phyloP scores from a whole-genome alignment of 2,329 filamentous ascomycete genomes.

The Ophiostoma himal-ulmi region DNA sequence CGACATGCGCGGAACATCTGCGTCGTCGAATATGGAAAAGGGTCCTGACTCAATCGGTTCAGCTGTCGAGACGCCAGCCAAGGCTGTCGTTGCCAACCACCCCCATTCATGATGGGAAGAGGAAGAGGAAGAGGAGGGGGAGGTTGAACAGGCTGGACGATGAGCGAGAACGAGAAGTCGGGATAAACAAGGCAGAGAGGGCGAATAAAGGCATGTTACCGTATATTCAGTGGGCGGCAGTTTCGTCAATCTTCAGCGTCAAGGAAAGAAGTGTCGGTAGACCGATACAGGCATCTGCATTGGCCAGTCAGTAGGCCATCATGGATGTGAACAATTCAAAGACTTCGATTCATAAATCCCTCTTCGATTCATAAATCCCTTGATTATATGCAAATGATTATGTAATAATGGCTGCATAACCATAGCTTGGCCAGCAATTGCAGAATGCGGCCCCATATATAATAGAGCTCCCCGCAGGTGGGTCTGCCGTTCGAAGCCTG shows the following conservation, averaged over 20 bases:
- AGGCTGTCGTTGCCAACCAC: conserved; percentile 19
- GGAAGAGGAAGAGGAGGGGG: neutral
- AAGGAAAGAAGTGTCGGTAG: too few species aligned
- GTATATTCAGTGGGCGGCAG: neutral
- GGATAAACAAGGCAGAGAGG: neutral
- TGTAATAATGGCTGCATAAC: neutral
- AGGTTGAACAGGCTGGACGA: neutral
- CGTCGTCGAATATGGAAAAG: conserved; percentile 16
- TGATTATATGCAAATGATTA: neutral
- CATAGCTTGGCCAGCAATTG: neutral
- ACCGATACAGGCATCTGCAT: neutral
- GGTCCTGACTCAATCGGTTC: neutral
- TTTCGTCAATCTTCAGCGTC: neutral
- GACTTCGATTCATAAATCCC: neutral
- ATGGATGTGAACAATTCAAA: neutral
- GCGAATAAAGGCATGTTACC: neutral
- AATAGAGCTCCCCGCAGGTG: conserved; percentile 8
- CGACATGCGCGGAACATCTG: conserved; percentile 16
- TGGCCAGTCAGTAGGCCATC: neutral
- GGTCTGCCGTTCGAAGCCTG: conserved; percentile 1
- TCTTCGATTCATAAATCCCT: neutral
- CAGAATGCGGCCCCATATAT: neutral
- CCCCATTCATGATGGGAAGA: neutral
- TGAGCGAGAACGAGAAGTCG: neutral
- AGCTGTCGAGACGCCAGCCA: conserved; percentile 14